These are phyloP conservation scores for Iris macrosiphon DNA, from an alignment of 106 monocot genomes.

Conservation along the genomic window DNA sequence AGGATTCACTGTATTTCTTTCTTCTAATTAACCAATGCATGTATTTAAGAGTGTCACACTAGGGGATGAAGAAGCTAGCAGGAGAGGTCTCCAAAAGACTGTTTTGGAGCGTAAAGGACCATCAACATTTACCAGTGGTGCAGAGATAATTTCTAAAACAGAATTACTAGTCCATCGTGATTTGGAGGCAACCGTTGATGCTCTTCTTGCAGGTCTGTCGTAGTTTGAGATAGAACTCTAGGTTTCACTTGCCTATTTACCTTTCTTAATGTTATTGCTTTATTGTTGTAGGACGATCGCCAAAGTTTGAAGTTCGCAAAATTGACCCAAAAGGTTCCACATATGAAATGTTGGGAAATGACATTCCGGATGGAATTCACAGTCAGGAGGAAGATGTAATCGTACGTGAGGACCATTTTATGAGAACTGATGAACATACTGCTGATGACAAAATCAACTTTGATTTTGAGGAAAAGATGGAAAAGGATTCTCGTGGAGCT, in stretches of 20 bases:
- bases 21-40: background rate
- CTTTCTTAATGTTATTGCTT: background rate
- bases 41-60: constrained; percentile 72
- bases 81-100: constrained; percentile 80
- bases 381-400: constrained; percentile 4
- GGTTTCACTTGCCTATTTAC: background rate
- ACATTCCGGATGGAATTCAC: constrained; percentile 6
- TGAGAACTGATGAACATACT: constrained; percentile 14
- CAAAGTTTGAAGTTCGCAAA: constrained; percentile 55
- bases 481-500: constrained; percentile 22
- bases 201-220: constrained; percentile 75
- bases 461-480: constrained; percentile 19
- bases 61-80: constrained; percentile 88
- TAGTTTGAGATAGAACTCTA: too few species aligned
- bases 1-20: too few species aligned
- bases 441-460: constrained; percentile 11
- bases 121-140: constrained; percentile 76
- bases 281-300: constrained; percentile 38
- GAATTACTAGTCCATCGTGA: constrained; percentile 68
- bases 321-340: constrained; percentile 18
- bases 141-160: constrained; percentile 83
- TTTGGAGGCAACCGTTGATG: constrained; percentile 81
- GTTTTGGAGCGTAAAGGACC: constrained; percentile 84
- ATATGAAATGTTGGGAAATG: constrained; percentile 18
- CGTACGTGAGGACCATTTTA: constrained; percentile 17